A percentile compares a stretch with the other conserved stretches of the same genome.
phyloP scores from a whole-genome alignment of 2,329 filamentous ascomycete genomes.

The Fusarium abutilonis region DNA sequence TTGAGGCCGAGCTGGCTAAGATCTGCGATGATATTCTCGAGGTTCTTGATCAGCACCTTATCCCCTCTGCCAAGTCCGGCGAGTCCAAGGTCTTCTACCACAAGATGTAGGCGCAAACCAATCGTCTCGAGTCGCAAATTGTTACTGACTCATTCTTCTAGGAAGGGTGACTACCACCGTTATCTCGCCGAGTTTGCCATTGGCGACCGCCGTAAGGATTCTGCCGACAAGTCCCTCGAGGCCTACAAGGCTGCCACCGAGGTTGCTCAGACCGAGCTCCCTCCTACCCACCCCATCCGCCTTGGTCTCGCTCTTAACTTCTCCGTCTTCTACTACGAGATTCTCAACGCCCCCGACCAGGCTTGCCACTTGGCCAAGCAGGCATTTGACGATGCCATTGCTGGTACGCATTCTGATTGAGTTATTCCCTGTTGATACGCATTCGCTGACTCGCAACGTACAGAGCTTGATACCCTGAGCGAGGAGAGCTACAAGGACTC shows the following conservation, averaged over 20 bases:
- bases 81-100: conserved; percentile 99
- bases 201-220: conserved; percentile 90
- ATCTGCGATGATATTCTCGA: conserved; percentile 98
- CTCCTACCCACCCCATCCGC: conserved; percentile 97
- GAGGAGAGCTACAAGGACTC: conserved; percentile 99
- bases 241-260: conserved; percentile 99
- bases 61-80: conserved; percentile 94
- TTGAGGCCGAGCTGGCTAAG: conserved; percentile 95
- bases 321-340: conserved; percentile 99
- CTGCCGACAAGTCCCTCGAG: conserved; percentile 87
- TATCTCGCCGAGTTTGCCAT: conserved; percentile 94
- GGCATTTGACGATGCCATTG: conserved; percentile 98
- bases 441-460: conserved; percentile 14
- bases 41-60: conserved; percentile 91
- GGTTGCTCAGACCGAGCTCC: conserved; percentile 96
- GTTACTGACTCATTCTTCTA: conserved; percentile 63
- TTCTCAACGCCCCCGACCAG: conserved; percentile 96
- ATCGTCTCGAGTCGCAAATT: conserved; percentile 76
- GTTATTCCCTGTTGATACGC: background rate
- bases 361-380: conserved; percentile 99
- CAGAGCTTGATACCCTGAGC: conserved; percentile 94
- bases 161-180: conserved; percentile 98
- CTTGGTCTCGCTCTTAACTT: conserved; percentile 98
- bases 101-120: conserved; percentile 85
- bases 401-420: conserved; percentile 57